Evolutionary conservation across 345 rosid genomes (phyloP), one percentile per base, ranked within the genome.

Genomic region (Corymbia maculata): DNA sequence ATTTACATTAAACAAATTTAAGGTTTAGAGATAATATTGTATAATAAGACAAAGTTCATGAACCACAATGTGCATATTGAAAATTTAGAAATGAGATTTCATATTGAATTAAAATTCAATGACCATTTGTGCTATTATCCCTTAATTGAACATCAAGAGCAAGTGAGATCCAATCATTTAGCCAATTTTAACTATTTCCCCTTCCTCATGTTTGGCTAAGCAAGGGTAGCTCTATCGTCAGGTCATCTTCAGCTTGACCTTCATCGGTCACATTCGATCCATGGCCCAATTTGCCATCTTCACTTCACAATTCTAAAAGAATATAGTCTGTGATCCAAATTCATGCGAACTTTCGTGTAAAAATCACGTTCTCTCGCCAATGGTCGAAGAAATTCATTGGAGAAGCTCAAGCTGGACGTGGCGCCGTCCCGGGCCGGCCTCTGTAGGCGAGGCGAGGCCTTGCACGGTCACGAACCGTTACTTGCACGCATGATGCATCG

Each of bases 21-120:
- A 13, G 0, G 0, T 9, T 3, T 36, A 36, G 8, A 2, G 7
- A 36, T 21, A 2, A 19, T 7, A 70, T 70, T 70, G 7, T 19
- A 17, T 1, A 8, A 4, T 36, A 1, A 0, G 9, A 1, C 6
- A 68, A 68, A 32, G 11, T 3, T 70, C 6, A 19, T 3, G 0
- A 3, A 70, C 9, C 4, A 5, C 1, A 70, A 4, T 70, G 13
- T 24, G 19, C 1, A 36, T 17, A 70, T 17, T 36, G 44, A 70
- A 70, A 70, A 8, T 36, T 70, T 1, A 2, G 0, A 11, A 13
- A 42, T 1, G 24, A 4, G 11, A 70, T 70, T 55, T 3, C 24
- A 17, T 7, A 3, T 9, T 9, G 10, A 70, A 36, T 9, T 24
- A 36, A 17, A 32, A 21, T 68, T n/a, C 10, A 70, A 0, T 0